Conservation (phyloP, 257 asterid genomes). For the Solanum okadae region DNA sequence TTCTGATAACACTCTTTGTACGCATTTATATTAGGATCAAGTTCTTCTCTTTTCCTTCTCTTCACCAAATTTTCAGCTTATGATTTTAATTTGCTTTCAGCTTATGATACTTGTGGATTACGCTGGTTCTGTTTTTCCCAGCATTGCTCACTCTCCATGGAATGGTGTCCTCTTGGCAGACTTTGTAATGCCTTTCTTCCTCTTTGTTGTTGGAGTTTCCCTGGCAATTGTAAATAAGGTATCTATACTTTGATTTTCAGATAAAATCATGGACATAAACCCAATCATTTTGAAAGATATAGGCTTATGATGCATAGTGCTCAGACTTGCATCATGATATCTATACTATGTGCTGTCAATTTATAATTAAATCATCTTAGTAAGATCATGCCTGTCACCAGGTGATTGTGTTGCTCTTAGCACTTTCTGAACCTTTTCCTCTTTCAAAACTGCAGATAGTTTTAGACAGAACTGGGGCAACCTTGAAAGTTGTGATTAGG, state of each 20-base stretch:
- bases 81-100: slow-evolving; percentile 27
- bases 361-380: not conserved
- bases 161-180: slow-evolving; percentile 84
- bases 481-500: slow-evolving; percentile 52
- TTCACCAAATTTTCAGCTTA: not conserved
- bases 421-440: not conserved
- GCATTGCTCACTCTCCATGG: slow-evolving; percentile 77
- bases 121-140: slow-evolving; percentile 65
- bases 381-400: not conserved
- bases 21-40: not conserved
- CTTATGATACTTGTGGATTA: slow-evolving; percentile 87
- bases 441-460: slow-evolving; percentile 35
- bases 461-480: slow-evolving; percentile 40
- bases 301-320: not conserved
- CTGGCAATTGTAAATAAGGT: slow-evolving; percentile 71
- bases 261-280: not conserved
- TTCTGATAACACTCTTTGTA: not conserved
- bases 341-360: not conserved
- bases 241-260: not conserved
- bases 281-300: not conserved
- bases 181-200: slow-evolving; percentile 91
- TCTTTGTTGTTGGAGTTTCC: slow-evolving; percentile 75
- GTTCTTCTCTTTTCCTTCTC: not conserved
- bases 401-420: not conserved
- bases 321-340: not conserved